A percentile compares a stretch with the other conserved stretches of the same genome.
phyloP scores from a whole-genome alignment of 106 monocot species.

The Dendrobium chrysotoxum region DNA sequence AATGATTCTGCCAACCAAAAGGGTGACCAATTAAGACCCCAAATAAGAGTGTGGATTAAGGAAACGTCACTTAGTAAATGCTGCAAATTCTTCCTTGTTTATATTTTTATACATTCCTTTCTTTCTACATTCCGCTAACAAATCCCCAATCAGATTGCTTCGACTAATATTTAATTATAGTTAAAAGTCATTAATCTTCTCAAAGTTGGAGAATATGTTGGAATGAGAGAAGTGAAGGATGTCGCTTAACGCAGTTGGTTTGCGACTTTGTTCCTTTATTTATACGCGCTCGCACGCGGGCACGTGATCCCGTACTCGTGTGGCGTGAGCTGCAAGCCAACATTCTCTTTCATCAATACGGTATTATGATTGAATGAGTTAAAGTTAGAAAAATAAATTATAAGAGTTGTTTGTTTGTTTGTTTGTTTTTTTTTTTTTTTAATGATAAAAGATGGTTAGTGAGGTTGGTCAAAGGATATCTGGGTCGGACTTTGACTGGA shows the following conservation, averaged over 20 bases:
- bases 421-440: too few relatives aligned
- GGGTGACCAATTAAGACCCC: not conserved
- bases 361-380: not conserved
- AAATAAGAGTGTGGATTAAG: not conserved
- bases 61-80: too few relatives aligned
- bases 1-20: not conserved
- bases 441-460: not conserved
- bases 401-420: too few relatives aligned
- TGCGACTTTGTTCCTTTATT: not conserved
- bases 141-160: not conserved
- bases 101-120: not conserved
- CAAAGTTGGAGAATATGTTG: not conserved
- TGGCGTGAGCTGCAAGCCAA: slow-evolving; percentile 6
- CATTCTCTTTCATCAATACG: not conserved
- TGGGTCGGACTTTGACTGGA: not conserved
- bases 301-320: slow-evolving; percentile 7
- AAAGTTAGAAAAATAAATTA: not conserved
- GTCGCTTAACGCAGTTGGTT: slow-evolving; percentile 1
- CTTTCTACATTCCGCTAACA: not conserved
- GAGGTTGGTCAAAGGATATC: not conserved
- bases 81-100: not conserved
- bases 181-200: not conserved
- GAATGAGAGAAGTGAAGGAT: not conserved
- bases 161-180: not conserved
- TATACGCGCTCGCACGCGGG: slow-evolving; percentile 6